phyloP scores from a whole-genome alignment of 352 stramenopile species.

The Globisporangium heterothallicum region DNA sequence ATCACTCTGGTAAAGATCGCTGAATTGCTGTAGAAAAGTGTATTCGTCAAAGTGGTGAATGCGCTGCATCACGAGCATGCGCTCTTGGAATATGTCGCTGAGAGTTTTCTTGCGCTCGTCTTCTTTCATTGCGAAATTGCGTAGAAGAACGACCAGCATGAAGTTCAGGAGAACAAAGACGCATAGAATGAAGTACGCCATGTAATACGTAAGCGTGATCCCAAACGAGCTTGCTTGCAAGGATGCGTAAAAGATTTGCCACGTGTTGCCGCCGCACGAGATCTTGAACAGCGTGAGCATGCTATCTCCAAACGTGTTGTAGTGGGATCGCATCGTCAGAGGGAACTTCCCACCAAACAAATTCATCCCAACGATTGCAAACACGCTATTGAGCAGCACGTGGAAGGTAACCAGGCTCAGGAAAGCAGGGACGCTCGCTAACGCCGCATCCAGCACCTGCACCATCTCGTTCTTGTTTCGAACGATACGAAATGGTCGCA shows the following conservation, averaged over 20 bases:
- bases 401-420: constrained; percentile 58
- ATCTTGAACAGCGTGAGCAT: constrained; percentile 86
- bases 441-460: constrained; percentile 62
- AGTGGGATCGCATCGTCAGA: constrained; percentile 62
- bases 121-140: constrained; percentile 84
- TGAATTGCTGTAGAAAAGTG: constrained; percentile 69
- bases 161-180: constrained; percentile 77
- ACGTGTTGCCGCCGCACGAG: constrained; percentile 74
- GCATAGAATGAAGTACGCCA: constrained; percentile 66
- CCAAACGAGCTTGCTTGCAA: constrained; percentile 52
- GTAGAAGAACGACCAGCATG: constrained; percentile 79
- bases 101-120: constrained; percentile 72
- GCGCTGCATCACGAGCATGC: constrained; percentile 73
- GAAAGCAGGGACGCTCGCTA: constrained; percentile 63
- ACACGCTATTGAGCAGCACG: constrained; percentile 64
- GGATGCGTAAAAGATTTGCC: constrained; percentile 74
- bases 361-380: constrained; percentile 83
- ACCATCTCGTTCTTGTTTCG: constrained; percentile 73
- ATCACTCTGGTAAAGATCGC: constrained; percentile 64
- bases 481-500: constrained; percentile 70
- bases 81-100: constrained; percentile 68
- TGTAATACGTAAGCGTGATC: constrained; percentile 62
- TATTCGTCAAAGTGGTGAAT: constrained; percentile 79
- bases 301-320: constrained; percentile 79
- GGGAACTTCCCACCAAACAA: constrained; percentile 76